Evolutionary conservation across 306 rosid species (phyloP), one percentile per base, ranked within the genome.

Genomic region (Fagus sylvatica): DNA sequence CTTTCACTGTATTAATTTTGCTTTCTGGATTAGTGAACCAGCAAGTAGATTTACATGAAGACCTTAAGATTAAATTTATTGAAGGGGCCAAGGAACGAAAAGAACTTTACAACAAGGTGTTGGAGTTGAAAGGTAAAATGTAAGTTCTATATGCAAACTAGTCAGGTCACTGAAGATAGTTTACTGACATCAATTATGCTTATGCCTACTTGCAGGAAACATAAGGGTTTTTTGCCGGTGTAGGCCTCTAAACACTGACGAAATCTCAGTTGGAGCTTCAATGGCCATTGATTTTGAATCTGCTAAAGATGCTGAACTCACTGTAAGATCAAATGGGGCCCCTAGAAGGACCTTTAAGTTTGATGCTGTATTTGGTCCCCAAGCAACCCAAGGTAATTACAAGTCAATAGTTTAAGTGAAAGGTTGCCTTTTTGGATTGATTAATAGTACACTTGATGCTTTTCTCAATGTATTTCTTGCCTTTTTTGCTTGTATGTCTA

Each of bases 181-280:
- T 83, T 69, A 48, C 81, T 85, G 89, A 83, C 48, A 37, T 64
- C 69, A 72, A 46, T 42, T 78, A 65, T 79, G 68, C 75, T 74
- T 53, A 65, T 79, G 68, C 75, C 72, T 53, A 53, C 39, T 61
- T 73, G 81, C 83, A 93, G 98, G 98, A 86, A 95, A 95, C 88
- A 95, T 95, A 76, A 85, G 98, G 84, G 98, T 92, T 85, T 95
- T 89, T 75, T 95, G 98, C 82, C 85, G 98, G 78, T 95, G 98
- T 83, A 92, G 98, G 86, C 98, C 98, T 62, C 89, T 89, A 36
- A 91, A 95, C 77, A 74, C 81, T 0, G 89, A 91, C 57, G 98
- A 95, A 87, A 74, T 81, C 48, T 71, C 91, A 60, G 83, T 85
- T 66, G 98, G 97, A 82, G 87, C 97, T 72, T 37, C 91, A 66